A percentile compares a stretch with the other conserved stretches of the same genome.
Evolutionary conservation across 129 eudicot species (phyloP).

Genomic region (Lactuca saligna): DNA sequence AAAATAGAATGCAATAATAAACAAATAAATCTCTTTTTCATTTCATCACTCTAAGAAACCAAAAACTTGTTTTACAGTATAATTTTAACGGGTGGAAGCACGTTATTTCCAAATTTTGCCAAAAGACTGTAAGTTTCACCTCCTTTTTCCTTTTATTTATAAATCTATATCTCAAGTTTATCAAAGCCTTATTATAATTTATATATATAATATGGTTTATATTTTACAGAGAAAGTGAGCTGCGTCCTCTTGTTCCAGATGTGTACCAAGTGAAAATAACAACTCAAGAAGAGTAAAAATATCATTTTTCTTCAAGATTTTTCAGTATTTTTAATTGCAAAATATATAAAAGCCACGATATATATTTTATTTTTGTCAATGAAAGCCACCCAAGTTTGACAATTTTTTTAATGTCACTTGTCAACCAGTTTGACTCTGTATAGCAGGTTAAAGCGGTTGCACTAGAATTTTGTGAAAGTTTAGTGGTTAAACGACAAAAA

Average conservation of each 20-base stretch:
- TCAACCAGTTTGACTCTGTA: too few species aligned
- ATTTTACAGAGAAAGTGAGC: conserved; percentile 83
- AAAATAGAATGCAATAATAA: background rate
- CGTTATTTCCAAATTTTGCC: conserved; percentile 77
- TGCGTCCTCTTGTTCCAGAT: conserved; percentile 96
- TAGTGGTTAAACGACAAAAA: background rate
- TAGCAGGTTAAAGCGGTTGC: too few species aligned
- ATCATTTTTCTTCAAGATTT: background rate
- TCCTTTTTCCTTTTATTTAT: background rate
- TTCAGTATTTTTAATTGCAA: conserved; percentile 9
- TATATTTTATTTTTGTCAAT: too few species aligned
- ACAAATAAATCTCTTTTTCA: too few species aligned
- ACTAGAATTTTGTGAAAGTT: too few species aligned
- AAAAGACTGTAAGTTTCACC: conserved; percentile 76
- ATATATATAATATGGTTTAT: conserved; percentile 9
- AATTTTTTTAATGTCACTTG: too few species aligned
- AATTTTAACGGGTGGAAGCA: conserved; percentile 91
- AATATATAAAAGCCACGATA: background rate
- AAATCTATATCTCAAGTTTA: conserved; percentile 12
- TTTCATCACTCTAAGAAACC: background rate
- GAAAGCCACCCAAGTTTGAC: too few species aligned
- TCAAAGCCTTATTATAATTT: background rate
- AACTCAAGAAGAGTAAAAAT: conserved; percentile 86
- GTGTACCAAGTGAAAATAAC: conserved; percentile 79
- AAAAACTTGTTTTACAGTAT: conserved; percentile 50